Conservation (phyloP, 768 basidiomycete genomes). For the Albatrellus ellisii region DNA sequence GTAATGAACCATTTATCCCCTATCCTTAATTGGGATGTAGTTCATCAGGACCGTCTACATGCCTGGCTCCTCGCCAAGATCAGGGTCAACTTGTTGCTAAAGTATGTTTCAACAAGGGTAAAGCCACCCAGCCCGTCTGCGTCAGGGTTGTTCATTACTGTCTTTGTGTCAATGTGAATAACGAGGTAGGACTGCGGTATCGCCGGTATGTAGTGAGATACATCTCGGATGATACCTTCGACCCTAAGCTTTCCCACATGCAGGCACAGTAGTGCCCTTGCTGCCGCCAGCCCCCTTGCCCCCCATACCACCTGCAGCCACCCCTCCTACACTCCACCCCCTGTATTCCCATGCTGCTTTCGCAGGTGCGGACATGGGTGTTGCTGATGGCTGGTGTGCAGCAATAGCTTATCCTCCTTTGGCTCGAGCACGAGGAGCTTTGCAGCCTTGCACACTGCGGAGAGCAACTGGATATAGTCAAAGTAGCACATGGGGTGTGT, state of each 20-base stretch:
- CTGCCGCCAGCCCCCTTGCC: slow-evolving; percentile 20
- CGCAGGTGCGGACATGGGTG: slow-evolving; percentile 14
- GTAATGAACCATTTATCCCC: slow-evolving; percentile 69
- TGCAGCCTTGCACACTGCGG: slow-evolving; percentile 47
- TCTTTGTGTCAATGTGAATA: neutral
- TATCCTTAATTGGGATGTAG: slow-evolving; percentile 93
- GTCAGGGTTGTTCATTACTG: slow-evolving; percentile 89
- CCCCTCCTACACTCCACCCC: too few species aligned
- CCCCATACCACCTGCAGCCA: slow-evolving; percentile 25
- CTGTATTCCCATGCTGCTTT: too few species aligned
- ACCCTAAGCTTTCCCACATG: slow-evolving; percentile 74
- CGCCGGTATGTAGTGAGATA: slow-evolving; percentile 88
- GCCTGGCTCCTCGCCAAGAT: slow-evolving; percentile 85
- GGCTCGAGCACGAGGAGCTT: slow-evolving; percentile 40
- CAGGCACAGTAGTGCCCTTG: slow-evolving; percentile 23
- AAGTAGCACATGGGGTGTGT: slow-evolving; percentile 86
- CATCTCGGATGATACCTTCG: slow-evolving; percentile 96
- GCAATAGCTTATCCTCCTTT: slow-evolving; percentile 82
- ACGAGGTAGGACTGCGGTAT: slow-evolving; percentile 14
- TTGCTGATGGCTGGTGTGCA: slow-evolving; percentile 47
- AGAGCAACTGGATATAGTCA: slow-evolving; percentile 76
- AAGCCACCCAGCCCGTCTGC: slow-evolving; percentile 79
- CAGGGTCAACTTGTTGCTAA: slow-evolving; percentile 96
- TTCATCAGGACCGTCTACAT: slow-evolving; percentile 93
- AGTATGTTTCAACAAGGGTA: neutral